Evolutionary conservation across 257 asterid species (phyloP).

Genomic region (Eucommia ulmoides): DNA sequence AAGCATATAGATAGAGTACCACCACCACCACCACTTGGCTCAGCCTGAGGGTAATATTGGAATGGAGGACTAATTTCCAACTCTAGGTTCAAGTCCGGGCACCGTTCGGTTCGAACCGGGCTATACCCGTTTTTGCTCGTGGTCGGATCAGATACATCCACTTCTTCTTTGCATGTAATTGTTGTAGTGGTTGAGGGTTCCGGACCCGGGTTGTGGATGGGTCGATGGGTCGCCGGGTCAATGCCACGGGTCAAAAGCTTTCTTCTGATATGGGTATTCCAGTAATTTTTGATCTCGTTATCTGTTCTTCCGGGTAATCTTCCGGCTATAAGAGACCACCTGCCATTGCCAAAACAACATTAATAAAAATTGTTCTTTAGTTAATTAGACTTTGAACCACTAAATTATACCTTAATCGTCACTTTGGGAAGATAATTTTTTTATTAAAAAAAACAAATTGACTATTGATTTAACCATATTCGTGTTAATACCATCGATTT

Average conservation of each 20-base stretch:
- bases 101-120: conserved; percentile 25
- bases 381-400: no score
- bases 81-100: conserved; percentile 84
- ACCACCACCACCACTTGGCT: no score
- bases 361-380: no score
- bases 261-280: conserved; percentile 86
- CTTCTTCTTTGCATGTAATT: conserved; percentile 5
- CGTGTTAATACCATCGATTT: no score
- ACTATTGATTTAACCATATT: no score
- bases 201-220: conserved; percentile 24
- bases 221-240: conserved; percentile 69
- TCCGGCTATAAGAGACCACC: conserved; percentile 95
- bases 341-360: no score
- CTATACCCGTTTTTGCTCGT: conserved; percentile 14
- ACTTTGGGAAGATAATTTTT: neutral
- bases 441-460: neutral
- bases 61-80: conserved; percentile 77
- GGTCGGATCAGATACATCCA: neutral
- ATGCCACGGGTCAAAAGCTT: conserved; percentile 72
- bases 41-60: conserved; percentile 11
- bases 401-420: no score
- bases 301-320: conserved; percentile 88
- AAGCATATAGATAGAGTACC: no score
- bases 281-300: conserved; percentile 82
- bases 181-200: conserved; percentile 13